Conservation (phyloP, 441 rosid genomes). For the Gossypium davidsonii region DNA sequence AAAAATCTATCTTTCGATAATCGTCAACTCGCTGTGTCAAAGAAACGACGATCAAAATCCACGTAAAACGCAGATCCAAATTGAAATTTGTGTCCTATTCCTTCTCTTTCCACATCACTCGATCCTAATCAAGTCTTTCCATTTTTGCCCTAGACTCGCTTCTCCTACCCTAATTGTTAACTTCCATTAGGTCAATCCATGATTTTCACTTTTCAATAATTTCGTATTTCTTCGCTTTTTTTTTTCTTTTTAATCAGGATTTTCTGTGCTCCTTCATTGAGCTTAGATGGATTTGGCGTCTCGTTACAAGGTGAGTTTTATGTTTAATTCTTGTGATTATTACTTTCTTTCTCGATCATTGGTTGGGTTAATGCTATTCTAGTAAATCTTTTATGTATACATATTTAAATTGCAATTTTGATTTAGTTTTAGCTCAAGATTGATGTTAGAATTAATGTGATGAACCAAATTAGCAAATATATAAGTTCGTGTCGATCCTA, state of each 20-base stretch:
- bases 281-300: conserved; percentile 61
- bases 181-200: conserved; percentile 1
- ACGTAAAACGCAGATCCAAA: conserved; percentile 8
- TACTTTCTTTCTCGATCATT: background rate
- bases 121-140: background rate
- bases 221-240: background rate
- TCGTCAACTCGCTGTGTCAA: background rate
- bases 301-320: conserved; percentile 51
- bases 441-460: background rate
- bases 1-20: background rate
- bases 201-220: background rate
- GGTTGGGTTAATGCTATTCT: background rate
- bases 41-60: conserved; percentile 6
- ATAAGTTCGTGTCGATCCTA: background rate
- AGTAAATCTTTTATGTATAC: background rate
- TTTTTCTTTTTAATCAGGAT: conserved; percentile 16
- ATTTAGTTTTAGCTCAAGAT: background rate
- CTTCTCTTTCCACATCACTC: background rate
- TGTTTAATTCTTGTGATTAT: background rate
- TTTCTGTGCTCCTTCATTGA: conserved; percentile 3
- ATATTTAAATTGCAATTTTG: background rate
- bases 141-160: background rate
- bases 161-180: background rate
- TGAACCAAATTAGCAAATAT: background rate
- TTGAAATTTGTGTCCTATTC: background rate